Percentiles rank a stretch among this genome's conserved stretches.
Evolutionary conservation across 2,329 filamentous ascomycete genomes (phyloP).

Genomic region (Ophiostoma novo-ulmi): DNA sequence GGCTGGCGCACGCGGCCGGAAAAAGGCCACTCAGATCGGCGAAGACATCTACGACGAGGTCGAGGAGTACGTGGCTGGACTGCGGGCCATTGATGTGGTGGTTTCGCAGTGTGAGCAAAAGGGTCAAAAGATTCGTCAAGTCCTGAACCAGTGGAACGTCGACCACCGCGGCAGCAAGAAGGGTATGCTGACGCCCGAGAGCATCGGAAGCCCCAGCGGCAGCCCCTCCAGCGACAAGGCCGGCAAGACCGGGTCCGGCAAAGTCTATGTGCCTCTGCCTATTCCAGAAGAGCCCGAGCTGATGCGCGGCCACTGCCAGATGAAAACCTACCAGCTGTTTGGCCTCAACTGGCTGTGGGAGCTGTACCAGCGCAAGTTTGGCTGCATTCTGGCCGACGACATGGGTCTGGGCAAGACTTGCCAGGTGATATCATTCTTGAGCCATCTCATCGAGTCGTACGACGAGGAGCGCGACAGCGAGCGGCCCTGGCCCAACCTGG

Average conservation of each 20-base stretch:
- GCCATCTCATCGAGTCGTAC: slow-evolving; percentile 68
- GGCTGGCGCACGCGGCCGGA: slow-evolving; percentile 30
- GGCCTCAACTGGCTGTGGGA: slow-evolving; percentile 92
- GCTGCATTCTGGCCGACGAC: slow-evolving; percentile 91
- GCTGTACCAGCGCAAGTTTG: slow-evolving; percentile 71
- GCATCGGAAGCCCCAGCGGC: background rate
- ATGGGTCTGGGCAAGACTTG: slow-evolving; percentile 98
- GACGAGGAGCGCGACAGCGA: slow-evolving; percentile 24
- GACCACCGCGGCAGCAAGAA: slow-evolving; percentile 42
- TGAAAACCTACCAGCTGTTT: slow-evolving; percentile 92
- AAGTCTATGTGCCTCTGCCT: slow-evolving; percentile 39
- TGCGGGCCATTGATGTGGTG: slow-evolving; percentile 76
- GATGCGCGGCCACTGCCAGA: slow-evolving; percentile 68
- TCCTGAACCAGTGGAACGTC: slow-evolving; percentile 46
- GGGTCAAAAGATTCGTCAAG: slow-evolving; percentile 51
- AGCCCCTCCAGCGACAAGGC: slow-evolving; percentile 26
- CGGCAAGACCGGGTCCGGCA: slow-evolving; percentile 32
- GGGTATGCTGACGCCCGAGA: slow-evolving; percentile 32
- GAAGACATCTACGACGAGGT: slow-evolving; percentile 49
- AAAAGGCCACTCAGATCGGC: slow-evolving; percentile 47
- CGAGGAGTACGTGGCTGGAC: slow-evolving; percentile 71
- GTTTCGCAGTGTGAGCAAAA: slow-evolving; percentile 70
- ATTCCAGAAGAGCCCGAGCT: slow-evolving; percentile 62
- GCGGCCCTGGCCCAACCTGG: slow-evolving; percentile 64
- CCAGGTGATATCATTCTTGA: slow-evolving; percentile 88